Evolutionary conservation across 768 basidiomycete species (phyloP), one percentile per base, ranked within the genome.

Genomic region (Pisolithus tinctorius): DNA sequence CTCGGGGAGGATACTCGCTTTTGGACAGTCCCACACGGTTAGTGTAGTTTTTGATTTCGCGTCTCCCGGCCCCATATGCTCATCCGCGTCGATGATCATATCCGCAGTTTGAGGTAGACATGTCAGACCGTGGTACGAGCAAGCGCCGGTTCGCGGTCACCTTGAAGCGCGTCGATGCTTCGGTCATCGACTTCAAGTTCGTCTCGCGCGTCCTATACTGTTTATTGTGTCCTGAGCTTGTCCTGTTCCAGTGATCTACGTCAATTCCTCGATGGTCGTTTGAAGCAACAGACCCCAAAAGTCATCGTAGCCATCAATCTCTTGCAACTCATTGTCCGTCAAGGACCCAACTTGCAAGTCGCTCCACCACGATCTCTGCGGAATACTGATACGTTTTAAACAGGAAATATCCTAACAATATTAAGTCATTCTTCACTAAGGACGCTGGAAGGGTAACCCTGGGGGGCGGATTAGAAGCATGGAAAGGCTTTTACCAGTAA

Each of bases 401-500:
- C 39, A 78, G 78, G 6, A 63, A 68, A 44, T 65, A 76, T 45
- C 69, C 73, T 0, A 75, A 77, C 54, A 80, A 78, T 26, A 70
- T 71, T 0, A 67, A 64, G 2, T 72, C 78, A 0, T 80, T 74
- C 52, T 81, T 79, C 44, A 68, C 66, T 45, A 55, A 55, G 20
- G 62, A 64, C 17, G 65, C 67, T 17, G 63, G 71, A 9, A 61
- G 51, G 14, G 56, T 44, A 40, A 0, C 2, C 6, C 57, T 69
- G 1, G 68, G 63, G 14, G 64, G 66, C 2, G 66, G 66, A 3
- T 56, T 81, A 0, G 74, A 77, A 37, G 51, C 81, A 0, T 73
- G 76, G 64, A 64, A 72, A 7, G 80, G 80, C 0, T 78, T 69
- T 40, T 80, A 73, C 50, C 78, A 79, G 80, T 80, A 49, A 27